A percentile compares a stretch with the other conserved stretches of the same genome.
Conservation (phyloP, 1,284 basidiomycete species). For the Ustilago hordei region DNA sequence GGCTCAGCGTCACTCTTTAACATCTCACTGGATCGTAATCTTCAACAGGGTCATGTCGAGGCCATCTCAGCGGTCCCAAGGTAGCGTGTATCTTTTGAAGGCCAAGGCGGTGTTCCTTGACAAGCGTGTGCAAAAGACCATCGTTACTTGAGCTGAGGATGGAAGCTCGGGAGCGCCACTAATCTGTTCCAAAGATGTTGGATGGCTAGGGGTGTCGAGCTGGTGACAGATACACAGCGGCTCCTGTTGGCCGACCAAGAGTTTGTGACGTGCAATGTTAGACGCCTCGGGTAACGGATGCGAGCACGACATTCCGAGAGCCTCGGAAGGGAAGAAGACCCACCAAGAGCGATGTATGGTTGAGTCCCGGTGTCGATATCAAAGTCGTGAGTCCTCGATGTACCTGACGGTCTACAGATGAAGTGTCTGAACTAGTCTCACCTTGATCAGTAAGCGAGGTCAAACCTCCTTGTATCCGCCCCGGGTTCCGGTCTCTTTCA, state of each 20-base stretch:
- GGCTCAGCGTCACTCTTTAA: no score
- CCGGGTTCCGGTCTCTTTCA: neutral
- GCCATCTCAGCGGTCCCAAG: no score
- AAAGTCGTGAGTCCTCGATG: neutral
- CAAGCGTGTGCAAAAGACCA: neutral
- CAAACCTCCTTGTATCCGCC: neutral
- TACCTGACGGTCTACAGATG: neutral
- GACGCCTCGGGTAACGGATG: conserved; percentile 24
- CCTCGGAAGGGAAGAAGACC: neutral
- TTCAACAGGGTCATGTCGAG: no score
- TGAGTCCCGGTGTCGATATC: neutral
- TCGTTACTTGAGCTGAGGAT: neutral
- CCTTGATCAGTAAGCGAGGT: neutral
- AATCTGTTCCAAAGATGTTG: neutral
- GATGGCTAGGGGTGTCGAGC: neutral
- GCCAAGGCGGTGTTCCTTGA: neutral
- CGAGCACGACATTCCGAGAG: conserved; percentile 14
- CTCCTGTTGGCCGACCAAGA: neutral
- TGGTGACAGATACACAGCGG: conserved; percentile 4
- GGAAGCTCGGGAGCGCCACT: neutral
- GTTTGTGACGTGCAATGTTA: conserved; percentile 20
- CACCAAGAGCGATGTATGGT: neutral
- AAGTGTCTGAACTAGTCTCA: neutral
- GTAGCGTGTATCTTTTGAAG: neutral
- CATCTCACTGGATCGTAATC: no score